phyloP scores from a whole-genome alignment of 768 basidiomycete species.

The Punctularia strigosozonata region DNA sequence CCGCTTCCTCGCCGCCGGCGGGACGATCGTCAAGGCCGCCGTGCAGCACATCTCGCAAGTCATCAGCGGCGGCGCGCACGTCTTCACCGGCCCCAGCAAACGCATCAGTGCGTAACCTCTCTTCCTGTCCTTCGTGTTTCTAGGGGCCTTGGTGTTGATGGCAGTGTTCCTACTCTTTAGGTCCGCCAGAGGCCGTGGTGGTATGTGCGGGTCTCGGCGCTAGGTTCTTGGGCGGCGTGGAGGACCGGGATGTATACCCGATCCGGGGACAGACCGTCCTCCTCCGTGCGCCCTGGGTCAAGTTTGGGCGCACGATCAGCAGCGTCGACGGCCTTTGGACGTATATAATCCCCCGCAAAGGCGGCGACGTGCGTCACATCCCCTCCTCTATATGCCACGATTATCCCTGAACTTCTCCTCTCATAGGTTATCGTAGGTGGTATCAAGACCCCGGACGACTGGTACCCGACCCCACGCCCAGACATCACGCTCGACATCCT shows the following conservation, averaged over 20 bases:
- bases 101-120: conserved; percentile 3
- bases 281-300: conserved; percentile 37
- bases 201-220: conserved; percentile 62
- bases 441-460: conserved; percentile 46
- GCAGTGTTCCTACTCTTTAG: too few relatives aligned
- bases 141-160: too few relatives aligned
- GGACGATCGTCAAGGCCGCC: conserved; percentile 41
- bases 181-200: conserved; percentile 41
- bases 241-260: conserved; percentile 35
- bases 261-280: conserved; percentile 34
- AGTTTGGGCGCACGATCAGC: conserved; percentile 36
- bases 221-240: conserved; percentile 36
- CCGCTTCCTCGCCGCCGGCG: conserved; percentile 51
- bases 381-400: background rate
- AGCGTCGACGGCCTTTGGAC: conserved; percentile 32
- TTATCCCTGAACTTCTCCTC: background rate
- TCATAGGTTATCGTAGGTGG: conserved; percentile 47
- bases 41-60: conserved; percentile 64
- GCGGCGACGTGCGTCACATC: conserved; percentile 31
- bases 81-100: conserved; percentile 9
- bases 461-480: conserved; percentile 56
- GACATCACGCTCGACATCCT: conserved; percentile 54
- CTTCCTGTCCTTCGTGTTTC: too few relatives aligned
- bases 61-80: conserved; percentile 39
- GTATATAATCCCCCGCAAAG: conserved; percentile 54